These are phyloP conservation scores for Cladosporium halotolerans DNA, from an alignment of 2,329 filamentous ascomycete species.

Conservation along the genomic window DNA sequence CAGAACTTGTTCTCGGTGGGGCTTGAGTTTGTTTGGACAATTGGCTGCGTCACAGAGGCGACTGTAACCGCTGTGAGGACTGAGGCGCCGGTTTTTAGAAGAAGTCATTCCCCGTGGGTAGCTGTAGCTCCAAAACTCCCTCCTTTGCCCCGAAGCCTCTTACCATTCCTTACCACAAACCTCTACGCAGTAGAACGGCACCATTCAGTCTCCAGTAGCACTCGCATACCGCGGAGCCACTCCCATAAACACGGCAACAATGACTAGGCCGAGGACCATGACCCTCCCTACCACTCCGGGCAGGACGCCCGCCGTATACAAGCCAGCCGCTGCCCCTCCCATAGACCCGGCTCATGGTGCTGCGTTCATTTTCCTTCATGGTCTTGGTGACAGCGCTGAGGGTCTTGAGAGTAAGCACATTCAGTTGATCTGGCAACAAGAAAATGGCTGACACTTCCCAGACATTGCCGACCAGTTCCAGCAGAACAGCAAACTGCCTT, in stretches of 20 bases:
- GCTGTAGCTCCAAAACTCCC: neutral
- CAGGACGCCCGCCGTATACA: constrained; percentile 31
- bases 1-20: neutral
- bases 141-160: neutral
- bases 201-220: neutral
- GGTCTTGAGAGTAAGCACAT: constrained; percentile 34
- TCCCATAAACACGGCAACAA: constrained; percentile 7
- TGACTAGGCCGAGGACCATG: constrained; percentile 22
- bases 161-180: neutral
- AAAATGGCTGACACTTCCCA: constrained; percentile 5
- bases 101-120: constrained; percentile 8
- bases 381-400: constrained; percentile 42
- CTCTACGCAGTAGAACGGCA: neutral
- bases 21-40: neutral
- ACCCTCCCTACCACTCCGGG: constrained; percentile 24
- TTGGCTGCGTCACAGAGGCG: constrained; percentile 10
- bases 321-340: constrained; percentile 31
- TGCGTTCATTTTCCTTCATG: constrained; percentile 43
- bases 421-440: neutral
- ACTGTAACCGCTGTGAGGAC: neutral
- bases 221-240: constrained; percentile 1
- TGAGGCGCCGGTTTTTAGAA: neutral
- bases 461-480: constrained; percentile 37
- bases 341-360: constrained; percentile 34
- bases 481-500: constrained; percentile 41